Base-by-base conservation (phyloP, 164 flowering plant species). In the Nymphaea colorata region DNA sequence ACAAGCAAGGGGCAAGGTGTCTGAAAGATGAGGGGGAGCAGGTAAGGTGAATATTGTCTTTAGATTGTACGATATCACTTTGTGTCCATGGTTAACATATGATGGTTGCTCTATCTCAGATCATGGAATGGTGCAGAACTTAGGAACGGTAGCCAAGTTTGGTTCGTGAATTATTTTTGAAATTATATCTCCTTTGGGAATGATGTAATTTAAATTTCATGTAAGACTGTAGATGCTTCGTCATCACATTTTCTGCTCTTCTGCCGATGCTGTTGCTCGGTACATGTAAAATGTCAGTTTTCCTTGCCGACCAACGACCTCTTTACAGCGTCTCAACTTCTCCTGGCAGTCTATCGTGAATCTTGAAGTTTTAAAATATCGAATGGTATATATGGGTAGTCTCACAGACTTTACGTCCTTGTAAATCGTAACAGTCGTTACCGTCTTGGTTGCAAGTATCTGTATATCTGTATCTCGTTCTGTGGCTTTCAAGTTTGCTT, bases 1-100 rank as follows among this genome's bases (percentile, higher is more conserved):
- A 66, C 80, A 1, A 70, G 64, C 73, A 80, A 83, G 79, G 74
- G 69, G 44, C 81, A 80, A 76, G 77, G 68, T 66, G 86, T 83
- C 51, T 83, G 68, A 70, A 61, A 55, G 72, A 10, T 4, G 15
- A 6, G 55, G 43, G 42, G 10, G 57, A 51, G 14, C 57, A 10
- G 8, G 57, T 51, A 51, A 51, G 57, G 7, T 47, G 12, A 12
- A 8, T 51, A 4, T 51, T 51, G 14, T 51, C 12, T 10, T 15
- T 51, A 51, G 14, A 51, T 10, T 51, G 36, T 25, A 25, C 36
- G 36, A 25, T 51, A 8, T 51, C 8, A 15, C 14, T 51, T 51
- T 8, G 14, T 51, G 57, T 51, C 14, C 14, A 3, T 51, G 57
- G 10, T 8, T 51, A 51, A 51, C 14, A 51, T 25, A 15, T 51